Base-by-base conservation (phyloP, 1,139 yeast species). In the Yamadazyma kanchanaburiensis region DNA sequence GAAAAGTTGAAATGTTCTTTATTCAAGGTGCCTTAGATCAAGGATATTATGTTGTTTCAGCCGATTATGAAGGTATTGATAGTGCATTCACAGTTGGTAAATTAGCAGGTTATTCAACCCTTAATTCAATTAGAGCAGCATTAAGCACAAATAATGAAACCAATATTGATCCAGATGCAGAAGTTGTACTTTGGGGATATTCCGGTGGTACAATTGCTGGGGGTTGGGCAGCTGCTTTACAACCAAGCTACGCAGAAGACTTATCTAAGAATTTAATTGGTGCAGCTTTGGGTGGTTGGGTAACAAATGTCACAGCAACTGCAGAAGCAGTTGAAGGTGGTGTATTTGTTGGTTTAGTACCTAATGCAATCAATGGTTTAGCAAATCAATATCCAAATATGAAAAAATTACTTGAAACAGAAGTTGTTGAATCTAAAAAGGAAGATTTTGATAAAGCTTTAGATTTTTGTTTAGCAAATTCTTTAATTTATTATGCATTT, bases 121-220 rank as follows among this genome's bases (percentile, higher is more conserved):
- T 64, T 28, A 56, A 64, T 37, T 46, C 60, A 1, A 37, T 64
- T 10, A 44, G 60, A 31, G 70, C 59, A 5, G 48, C 51, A 1
- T 48, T 62, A 30, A 27, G 33, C 2, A 41, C 58, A 3, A 41
- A 40, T 1, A 45, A 50, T 26, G 27, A 43, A 12, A 61, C 70
- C 4, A 62, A 64, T 3, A 35, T 64, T 24, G 32, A 43, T 8
- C 8, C 42, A 1, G 42, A 53, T 27, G 64, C 69, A 4, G 39
- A 48, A 26, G 46, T 54, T 1, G 53, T 48, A 2, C 14, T 58
- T 23, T 64, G 64, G 62, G 70, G 71, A 0, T 64, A 60, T 35
- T 60, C 67, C 6, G 71, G 70, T 15, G 70, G 70, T 1, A 44
- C 63, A 2, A 39, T 62, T n/a, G 62, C 69, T 4, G 38, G 58